Evolutionary conservation across 2,329 filamentous ascomycete species (phyloP), one percentile per base, ranked within the genome.

Genomic region (Teratosphaeria zuluensis): DNA sequence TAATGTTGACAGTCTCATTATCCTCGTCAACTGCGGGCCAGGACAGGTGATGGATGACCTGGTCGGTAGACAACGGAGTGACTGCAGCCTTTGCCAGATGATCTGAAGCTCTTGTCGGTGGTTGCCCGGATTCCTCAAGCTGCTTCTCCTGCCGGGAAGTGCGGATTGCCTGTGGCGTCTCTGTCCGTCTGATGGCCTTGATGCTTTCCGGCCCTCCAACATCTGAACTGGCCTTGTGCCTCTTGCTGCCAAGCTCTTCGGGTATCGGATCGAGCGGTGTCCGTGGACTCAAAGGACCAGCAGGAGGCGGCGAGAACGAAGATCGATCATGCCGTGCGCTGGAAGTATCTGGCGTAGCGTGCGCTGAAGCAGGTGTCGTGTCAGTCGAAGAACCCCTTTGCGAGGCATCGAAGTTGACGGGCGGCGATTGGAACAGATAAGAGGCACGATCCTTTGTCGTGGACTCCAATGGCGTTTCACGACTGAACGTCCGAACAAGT

Each of bases 191-290:
- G 62, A 63, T 69, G 4, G 74, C 69, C 63, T 79, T 80, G 61
- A 74, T 68, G 57, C 69, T 72, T 14, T 77, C 76, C 38, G 74
- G 73, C 12, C 72, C 71, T 16, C 75, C 76, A 52, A 76, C 66
- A 59, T 78, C 76, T 19, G 72, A 70, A 21, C 72, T 63, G 6
- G 73, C 68, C 14, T 76, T 77, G 56, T 73, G 74, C 64, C 75
- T 73, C 66, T 77, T 76, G 61, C 60, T 58, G 21, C 62, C 60
- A 35, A 64, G 63, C 56, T 71, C 69, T 67, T 84, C 82, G 33
- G 74, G 75, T 62, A 84, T 84, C 6, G 54, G 74, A 21, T 78
- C 75, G 8, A 84, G 77, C 28, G 70, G 69, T 12, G 63, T 60
- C 31, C 61, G 61, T 42, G 69, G 67, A 38, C 65, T 69, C 46